Percentiles rank a stretch among this genome's conserved stretches.
Conservation (phyloP, 805 yeast genomes). For the Schwanniomyces pseudopolymorphus region DNA sequence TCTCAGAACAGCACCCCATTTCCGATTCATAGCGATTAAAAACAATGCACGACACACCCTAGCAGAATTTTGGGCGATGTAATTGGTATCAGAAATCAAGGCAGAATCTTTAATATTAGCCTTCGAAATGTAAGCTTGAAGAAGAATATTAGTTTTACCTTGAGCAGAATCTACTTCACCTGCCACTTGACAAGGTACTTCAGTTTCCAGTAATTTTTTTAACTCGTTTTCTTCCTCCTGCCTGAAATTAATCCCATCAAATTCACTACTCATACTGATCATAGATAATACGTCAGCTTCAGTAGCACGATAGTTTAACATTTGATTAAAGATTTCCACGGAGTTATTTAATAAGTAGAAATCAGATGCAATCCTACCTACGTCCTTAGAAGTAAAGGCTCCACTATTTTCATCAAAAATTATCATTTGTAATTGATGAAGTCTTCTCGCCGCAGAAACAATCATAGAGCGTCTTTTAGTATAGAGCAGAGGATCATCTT, state of each 20-base stretch:
- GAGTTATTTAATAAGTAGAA: constrained; percentile 83
- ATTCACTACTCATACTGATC: constrained; percentile 90
- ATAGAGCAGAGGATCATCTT: constrained; percentile 77
- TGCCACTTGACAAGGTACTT: constrained; percentile 79
- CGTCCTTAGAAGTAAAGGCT: constrained; percentile 78
- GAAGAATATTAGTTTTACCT: constrained; percentile 81
- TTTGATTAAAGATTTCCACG: constrained; percentile 83
- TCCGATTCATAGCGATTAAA: constrained; percentile 77
- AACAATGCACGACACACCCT: constrained; percentile 92
- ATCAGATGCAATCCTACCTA: constrained; percentile 93
- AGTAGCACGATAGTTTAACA: constrained; percentile 79
- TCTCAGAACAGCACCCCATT: constrained; percentile 85
- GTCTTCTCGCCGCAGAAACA: constrained; percentile 71
- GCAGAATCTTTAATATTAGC: constrained; percentile 76
- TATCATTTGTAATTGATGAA: constrained; percentile 91
- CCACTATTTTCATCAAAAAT: constrained; percentile 84
- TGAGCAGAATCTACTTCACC: constrained; percentile 72
- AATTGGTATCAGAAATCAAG: constrained; percentile 79
- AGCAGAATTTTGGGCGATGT: constrained; percentile 93
- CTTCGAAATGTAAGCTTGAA: constrained; percentile 86
- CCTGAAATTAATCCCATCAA: constrained; percentile 84
- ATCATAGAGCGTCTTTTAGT: constrained; percentile 76
- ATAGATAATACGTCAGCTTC: constrained; percentile 90
- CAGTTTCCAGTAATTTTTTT: constrained; percentile 53
- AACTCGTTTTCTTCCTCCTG: constrained; percentile 85